Evolutionary conservation across 2,329 filamentous ascomycete species (phyloP).

Genomic region (Ophiocordyceps australis): DNA sequence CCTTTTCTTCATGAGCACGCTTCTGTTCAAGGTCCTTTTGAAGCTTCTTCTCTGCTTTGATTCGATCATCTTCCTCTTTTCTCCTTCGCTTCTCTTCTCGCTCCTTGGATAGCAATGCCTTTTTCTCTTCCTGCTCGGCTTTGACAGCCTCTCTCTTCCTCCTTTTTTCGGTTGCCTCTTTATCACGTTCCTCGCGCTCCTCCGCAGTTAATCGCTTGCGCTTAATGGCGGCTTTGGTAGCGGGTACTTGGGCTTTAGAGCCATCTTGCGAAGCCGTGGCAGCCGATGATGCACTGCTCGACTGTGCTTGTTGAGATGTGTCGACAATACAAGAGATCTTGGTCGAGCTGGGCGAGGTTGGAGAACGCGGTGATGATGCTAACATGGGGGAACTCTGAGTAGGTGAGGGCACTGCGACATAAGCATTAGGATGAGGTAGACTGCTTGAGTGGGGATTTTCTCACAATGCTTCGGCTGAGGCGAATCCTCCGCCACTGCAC

Average conservation of each 20-base stretch:
- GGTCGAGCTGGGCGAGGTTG: too few relatives aligned
- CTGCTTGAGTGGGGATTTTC: too few relatives aligned
- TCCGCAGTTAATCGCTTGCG: conserved; percentile 20
- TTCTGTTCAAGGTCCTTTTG: conserved; percentile 30
- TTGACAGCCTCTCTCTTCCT: conserved; percentile 17
- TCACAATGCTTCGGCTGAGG: too few relatives aligned
- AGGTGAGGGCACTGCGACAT: too few relatives aligned
- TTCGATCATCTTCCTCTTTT: conserved; percentile 20
- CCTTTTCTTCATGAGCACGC: conserved; percentile 18
- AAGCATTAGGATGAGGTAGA: too few relatives aligned
- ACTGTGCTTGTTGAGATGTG: too few relatives aligned
- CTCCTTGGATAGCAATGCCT: conserved; percentile 16
- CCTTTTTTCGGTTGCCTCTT: conserved; percentile 14
- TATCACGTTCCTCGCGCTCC: conserved; percentile 12
- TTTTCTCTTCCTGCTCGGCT: conserved; percentile 20
- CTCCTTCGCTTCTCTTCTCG: conserved; percentile 21
- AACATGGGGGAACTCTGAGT: too few relatives aligned
- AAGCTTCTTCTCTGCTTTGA: conserved; percentile 23
- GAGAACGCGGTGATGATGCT: too few relatives aligned
- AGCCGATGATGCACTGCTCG: too few relatives aligned
- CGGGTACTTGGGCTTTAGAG: too few relatives aligned
- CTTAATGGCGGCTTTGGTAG: conserved; percentile 16
- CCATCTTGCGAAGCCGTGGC: conserved; percentile 3
- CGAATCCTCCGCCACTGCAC: too few relatives aligned
- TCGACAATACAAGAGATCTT: too few relatives aligned